Percentiles rank a stretch among this genome's conserved stretches.
Conservation (phyloP, 2,329 filamentous ascomycete genomes). For the Trichophyton mentagrophytes region DNA sequence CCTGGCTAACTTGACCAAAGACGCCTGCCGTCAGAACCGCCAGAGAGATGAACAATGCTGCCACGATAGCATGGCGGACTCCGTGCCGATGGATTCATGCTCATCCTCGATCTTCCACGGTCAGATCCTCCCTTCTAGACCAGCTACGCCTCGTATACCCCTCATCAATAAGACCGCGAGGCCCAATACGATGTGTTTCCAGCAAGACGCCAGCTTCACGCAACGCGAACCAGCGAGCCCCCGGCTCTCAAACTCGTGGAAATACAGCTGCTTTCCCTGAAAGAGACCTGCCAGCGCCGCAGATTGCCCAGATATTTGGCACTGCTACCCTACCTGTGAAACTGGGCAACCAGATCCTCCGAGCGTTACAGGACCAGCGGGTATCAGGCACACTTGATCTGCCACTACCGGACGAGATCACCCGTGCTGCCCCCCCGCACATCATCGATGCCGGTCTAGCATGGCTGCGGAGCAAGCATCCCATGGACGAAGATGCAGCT, state of each 20-base stretch:
- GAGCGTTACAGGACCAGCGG: constrained; percentile 33
- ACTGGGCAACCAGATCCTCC: constrained; percentile 28
- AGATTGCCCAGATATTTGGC: constrained; percentile 23
- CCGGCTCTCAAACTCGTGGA: constrained; percentile 13
- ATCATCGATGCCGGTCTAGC: constrained; percentile 27
- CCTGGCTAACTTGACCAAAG: too few species aligned
- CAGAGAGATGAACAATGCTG: constrained; percentile 30
- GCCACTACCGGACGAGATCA: constrained; percentile 30
- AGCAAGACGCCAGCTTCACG: not conserved
- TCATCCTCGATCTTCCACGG: not conserved
- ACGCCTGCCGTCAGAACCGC: not conserved
- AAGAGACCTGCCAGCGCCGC: constrained; percentile 19
- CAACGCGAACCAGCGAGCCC: not conserved
- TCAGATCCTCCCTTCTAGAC: not conserved
- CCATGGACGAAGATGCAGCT: constrained; percentile 37
- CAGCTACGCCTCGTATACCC: not conserved
- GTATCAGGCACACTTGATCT: constrained; percentile 34
- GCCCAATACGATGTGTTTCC: not conserved
- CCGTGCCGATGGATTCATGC: constrained; percentile 19
- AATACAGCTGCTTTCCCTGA: constrained; percentile 20
- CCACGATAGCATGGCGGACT: constrained; percentile 30
- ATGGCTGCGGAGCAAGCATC: constrained; percentile 32
- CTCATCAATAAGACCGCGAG: not conserved
- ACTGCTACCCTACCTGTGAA: constrained; percentile 18
- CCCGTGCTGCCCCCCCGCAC: constrained; percentile 20